Base-by-base conservation (phyloP, 164 flowering plant species). In the Umbilicus rupestris region DNA sequence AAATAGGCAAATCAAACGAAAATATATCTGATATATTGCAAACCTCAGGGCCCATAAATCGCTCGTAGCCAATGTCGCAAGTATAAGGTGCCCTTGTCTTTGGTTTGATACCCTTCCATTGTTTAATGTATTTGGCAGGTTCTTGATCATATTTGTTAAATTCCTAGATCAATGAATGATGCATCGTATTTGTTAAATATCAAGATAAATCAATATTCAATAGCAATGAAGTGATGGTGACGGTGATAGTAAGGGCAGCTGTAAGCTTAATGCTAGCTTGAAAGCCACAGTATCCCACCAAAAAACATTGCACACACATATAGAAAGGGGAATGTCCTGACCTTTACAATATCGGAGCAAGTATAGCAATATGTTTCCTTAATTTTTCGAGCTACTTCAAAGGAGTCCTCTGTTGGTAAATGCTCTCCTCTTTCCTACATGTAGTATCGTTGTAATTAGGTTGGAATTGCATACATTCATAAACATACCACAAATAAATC, bases 11-110 rank as follows among this genome's bases (percentile, higher is more conserved):
- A 29, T 24, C 1, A 67, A 30, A 52, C 1, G 64, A 41, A 3
- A 31, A 37, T 10, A 31, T 62, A 37, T 37, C 39, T 7, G 10
- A 37, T 62, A 39, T 15, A 72, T 45, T 62, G 68, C 85, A 63
- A 75, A 95, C 99, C 99, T 95, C 98, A 44, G 99, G 99, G 66
- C 99, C 99, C 69, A 95, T 90, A 81, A 95, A 95, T 29, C 98
- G 85, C 77, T 95, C 99, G 66, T 92, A 95, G 72, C 99, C 99
- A 69, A 95, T 64, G 72, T 95, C 99, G 77, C 97, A 92, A 33
- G 98, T 76, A 74, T 90, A 95, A 73, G 99, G 96, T 59, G 98
- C 99, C 68, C 99, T 97, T 17, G 99, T 92, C 82, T 88, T 95
- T 66, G 99, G 97, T 79, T 92, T 95, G 64, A 83, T 83, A 55